Evolutionary conservation across 2,329 filamentous ascomycete species (phyloP).

Genomic region (Xylariaceae sp.): DNA sequence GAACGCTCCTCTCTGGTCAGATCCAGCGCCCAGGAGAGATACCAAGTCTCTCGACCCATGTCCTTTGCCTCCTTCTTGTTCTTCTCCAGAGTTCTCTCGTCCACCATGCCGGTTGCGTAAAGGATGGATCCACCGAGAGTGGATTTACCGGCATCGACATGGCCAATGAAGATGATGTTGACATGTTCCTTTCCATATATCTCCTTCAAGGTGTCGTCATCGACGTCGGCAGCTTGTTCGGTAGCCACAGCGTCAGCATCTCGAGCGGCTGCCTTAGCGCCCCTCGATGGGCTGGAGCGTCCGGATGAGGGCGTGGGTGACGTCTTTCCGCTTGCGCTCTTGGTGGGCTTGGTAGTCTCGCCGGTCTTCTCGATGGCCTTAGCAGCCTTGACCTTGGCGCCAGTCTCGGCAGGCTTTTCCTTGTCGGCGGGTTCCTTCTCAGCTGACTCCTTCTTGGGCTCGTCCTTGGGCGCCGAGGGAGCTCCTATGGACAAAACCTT

Average conservation of each 20-base stretch:
- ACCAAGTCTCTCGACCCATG: constrained; percentile 94
- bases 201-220: constrained; percentile 71
- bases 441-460: constrained; percentile 42
- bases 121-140: constrained; percentile 91
- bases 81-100: constrained; percentile 96
- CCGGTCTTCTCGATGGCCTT: constrained; percentile 93
- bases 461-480: constrained; percentile 45
- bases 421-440: constrained; percentile 19
- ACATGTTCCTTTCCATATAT: constrained; percentile 91
- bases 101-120: constrained; percentile 96
- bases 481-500: constrained; percentile 75
- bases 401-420: constrained; percentile 37
- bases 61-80: constrained; percentile 97
- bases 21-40: constrained; percentile 96
- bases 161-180: constrained; percentile 96
- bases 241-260: constrained; percentile 79
- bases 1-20: constrained; percentile 91
- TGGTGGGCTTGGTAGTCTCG: constrained; percentile 44
- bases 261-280: constrained; percentile 46
- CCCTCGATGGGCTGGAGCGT: constrained; percentile 68
- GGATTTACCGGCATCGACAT: constrained; percentile 97
- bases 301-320: constrained; percentile 80
- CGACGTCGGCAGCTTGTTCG: constrained; percentile 69
- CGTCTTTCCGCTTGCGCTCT: constrained; percentile 58
- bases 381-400: constrained; percentile 74